Conservation (phyloP, 441 rosid genomes). For the Corymbia calophylla region DNA sequence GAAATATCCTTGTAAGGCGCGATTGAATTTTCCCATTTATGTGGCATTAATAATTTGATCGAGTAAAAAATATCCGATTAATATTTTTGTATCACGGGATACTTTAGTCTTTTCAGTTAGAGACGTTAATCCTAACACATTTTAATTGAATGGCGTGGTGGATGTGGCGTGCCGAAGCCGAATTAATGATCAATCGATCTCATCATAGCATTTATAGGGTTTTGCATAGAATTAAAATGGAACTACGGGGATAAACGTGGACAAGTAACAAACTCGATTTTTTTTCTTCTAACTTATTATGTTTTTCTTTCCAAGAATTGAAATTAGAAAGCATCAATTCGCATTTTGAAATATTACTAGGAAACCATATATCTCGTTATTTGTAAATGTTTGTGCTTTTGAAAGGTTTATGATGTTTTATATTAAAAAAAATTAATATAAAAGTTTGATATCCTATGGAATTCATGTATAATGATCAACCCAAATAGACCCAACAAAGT, state of each 20-base stretch:
- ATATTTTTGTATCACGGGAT: rapidly evolving
- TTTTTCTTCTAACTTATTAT: background rate
- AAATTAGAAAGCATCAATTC: background rate
- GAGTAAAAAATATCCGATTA: background rate
- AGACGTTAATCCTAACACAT: background rate
- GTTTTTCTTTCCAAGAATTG: background rate
- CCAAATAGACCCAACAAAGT: background rate
- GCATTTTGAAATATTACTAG: background rate
- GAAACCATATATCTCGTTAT: background rate
- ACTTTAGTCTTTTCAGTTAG: background rate
- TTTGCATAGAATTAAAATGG: background rate
- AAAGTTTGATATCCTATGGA: background rate
- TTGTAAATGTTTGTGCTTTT: background rate
- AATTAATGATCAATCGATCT: background rate
- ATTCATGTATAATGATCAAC: background rate
- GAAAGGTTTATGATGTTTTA: background rate
- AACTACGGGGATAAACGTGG: rapidly evolving
- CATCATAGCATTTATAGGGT: background rate
- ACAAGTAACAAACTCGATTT: background rate
- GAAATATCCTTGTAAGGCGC: background rate
- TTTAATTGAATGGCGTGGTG: background rate
- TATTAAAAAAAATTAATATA: background rate
- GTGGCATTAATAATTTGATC: background rate
- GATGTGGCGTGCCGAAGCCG: background rate
- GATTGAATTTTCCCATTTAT: background rate